Conservation (phyloP, 2,329 filamentous ascomycete genomes). For the Colletotrichum melonis region DNA sequence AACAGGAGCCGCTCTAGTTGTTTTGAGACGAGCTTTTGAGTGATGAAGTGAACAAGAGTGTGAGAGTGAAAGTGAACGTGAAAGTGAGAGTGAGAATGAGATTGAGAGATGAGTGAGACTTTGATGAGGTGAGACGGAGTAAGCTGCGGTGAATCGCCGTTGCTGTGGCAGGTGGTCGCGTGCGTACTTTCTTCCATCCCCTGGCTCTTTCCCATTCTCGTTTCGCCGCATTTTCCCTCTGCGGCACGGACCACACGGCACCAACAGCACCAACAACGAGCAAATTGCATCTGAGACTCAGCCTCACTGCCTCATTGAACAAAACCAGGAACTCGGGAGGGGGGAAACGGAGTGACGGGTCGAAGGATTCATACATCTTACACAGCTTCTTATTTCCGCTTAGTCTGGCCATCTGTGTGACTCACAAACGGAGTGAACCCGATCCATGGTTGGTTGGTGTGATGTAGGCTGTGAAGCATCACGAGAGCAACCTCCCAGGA, state of each 20-base stretch:
- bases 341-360: background rate
- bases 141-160: background rate
- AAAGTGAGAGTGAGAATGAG: background rate
- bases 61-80: background rate
- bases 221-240: background rate
- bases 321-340: background rate
- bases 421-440: background rate
- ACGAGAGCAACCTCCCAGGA: background rate
- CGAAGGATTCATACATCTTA: background rate
- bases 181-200: background rate
- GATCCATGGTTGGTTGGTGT: background rate
- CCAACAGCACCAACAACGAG: background rate
- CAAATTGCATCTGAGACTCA: background rate
- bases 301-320: background rate
- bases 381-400: background rate
- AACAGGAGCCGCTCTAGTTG: background rate
- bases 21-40: background rate
- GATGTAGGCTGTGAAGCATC: background rate
- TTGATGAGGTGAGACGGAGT: slow-evolving; percentile 9
- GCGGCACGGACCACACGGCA: slow-evolving; percentile 11
- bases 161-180: slow-evolving; percentile 24
- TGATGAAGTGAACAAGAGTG: background rate
- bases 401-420: background rate
- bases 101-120: background rate
- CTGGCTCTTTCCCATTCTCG: background rate